Evolutionary conservation across 768 basidiomycete species (phyloP).

Genomic region (Amanita jacksonii): DNA sequence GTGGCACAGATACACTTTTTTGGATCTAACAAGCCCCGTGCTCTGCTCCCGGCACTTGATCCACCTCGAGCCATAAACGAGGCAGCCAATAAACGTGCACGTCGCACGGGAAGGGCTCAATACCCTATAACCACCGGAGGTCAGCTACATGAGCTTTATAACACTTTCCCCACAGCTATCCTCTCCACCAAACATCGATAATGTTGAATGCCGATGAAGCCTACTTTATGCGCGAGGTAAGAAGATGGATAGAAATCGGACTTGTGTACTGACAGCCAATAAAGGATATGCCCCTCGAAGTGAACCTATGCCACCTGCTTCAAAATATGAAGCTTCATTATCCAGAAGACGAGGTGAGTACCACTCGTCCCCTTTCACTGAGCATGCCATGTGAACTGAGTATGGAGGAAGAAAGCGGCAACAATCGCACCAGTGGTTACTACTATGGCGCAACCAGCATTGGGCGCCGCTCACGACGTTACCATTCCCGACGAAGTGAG

Average conservation of each 20-base stretch:
- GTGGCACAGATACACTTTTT: no score
- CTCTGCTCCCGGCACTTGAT: conserved; percentile 7
- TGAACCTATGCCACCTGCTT: conserved; percentile 46
- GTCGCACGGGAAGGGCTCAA: background rate
- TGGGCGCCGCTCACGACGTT: conserved; percentile 26
- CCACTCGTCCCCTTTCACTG: background rate
- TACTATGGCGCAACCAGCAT: conserved; percentile 10
- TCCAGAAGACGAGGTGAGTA: conserved; percentile 24
- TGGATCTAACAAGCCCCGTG: no score
- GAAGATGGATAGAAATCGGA: background rate
- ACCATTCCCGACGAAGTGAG: conserved; percentile 37
- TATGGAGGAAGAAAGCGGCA: conserved; percentile 36
- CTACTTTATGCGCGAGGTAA: conserved; percentile 4
- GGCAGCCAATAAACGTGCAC: conserved; percentile 9
- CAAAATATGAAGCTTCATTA: conserved; percentile 39
- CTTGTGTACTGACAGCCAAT: background rate
- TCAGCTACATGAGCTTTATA: background rate
- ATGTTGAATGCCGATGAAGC: background rate
- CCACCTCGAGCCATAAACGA: conserved; percentile 18
- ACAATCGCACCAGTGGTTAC: conserved; percentile 12
- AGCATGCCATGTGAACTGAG: conserved; percentile 13
- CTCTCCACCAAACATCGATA: background rate
- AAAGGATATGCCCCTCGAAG: conserved; percentile 19
- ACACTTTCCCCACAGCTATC: background rate
- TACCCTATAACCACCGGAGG: background rate